phyloP scores from a whole-genome alignment of 2,329 filamentous ascomycete species.

The Fusarium foetens region DNA sequence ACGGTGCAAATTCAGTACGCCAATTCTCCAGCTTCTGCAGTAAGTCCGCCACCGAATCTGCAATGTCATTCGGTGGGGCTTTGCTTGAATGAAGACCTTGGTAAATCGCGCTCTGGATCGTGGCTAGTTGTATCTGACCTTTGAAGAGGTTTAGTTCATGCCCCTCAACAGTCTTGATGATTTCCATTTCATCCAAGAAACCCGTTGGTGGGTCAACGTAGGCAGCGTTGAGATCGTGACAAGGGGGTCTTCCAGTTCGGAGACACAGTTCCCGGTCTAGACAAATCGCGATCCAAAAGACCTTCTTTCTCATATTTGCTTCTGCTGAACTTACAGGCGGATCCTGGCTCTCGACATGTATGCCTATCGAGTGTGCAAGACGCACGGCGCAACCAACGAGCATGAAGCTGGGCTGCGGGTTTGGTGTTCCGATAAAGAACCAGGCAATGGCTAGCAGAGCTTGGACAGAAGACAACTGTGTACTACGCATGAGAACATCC shows the following conservation, averaged over 20 bases:
- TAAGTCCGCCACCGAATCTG: neutral
- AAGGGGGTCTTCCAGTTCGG: neutral
- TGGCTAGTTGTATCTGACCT: neutral
- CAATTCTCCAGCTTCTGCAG: neutral
- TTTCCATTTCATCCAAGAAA: neutral
- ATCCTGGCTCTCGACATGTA: neutral
- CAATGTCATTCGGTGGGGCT: neutral
- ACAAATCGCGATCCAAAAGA: neutral
- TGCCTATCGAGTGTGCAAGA: neutral
- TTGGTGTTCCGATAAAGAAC: neutral
- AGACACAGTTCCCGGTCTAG: neutral
- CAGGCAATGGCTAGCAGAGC: neutral
- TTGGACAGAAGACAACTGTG: neutral
- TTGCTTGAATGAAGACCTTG: neutral
- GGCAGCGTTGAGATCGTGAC: neutral
- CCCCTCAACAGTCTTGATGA: neutral
- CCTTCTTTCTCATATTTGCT: neutral
- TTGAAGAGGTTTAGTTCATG: neutral
- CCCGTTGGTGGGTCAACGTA: neutral
- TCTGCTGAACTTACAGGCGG: neutral
- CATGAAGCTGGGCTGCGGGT: neutral
- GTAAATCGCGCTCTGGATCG: neutral
- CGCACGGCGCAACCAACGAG: neutral
- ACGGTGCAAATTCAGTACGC: neutral
- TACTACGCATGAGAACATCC: neutral